phyloP scores from a whole-genome alignment of 2,329 filamentous ascomycete species.

The Aspergillus thermomutatus region DNA sequence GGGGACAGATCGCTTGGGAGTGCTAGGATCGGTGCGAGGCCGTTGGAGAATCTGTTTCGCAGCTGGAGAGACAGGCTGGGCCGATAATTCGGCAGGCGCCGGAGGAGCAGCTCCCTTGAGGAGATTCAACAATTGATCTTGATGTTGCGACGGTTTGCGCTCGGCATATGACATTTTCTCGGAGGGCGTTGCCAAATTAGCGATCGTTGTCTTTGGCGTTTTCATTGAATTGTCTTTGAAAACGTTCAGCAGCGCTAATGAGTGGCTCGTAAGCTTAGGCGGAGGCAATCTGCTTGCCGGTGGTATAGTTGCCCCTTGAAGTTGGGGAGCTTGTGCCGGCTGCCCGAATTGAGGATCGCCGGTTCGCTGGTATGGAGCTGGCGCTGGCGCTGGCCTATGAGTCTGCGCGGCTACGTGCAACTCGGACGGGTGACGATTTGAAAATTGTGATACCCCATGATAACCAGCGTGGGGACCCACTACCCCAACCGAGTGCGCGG shows the following conservation, averaged over 20 bases:
- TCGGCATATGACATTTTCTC: constrained; percentile 7
- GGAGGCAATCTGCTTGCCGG: constrained; percentile 57
- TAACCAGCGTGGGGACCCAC: constrained; percentile 15
- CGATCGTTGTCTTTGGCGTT: constrained; percentile 21
- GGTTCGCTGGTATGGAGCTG: constrained; percentile 46
- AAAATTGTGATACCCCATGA: constrained; percentile 19
- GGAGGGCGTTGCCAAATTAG: constrained; percentile 16
- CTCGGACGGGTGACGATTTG: background rate
- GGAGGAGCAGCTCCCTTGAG: constrained; percentile 27
- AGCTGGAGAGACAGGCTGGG: constrained; percentile 37
- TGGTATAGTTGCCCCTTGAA: constrained; percentile 48
- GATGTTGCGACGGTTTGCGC: constrained; percentile 33
- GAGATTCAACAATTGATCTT: constrained; percentile 35
- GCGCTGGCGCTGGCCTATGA: constrained; percentile 18
- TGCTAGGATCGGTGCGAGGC: constrained; percentile 14
- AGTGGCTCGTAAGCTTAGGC: constrained; percentile 57
- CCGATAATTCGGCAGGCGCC: constrained; percentile 46
- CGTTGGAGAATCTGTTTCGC: constrained; percentile 35
- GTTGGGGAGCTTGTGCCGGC: constrained; percentile 28
- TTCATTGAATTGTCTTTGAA: constrained; percentile 47
- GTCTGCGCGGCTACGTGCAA: background rate
- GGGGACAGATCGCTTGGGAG: constrained; percentile 12
- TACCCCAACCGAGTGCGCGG: constrained; percentile 7
- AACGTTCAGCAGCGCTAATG: constrained; percentile 55
- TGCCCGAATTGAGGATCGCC: constrained; percentile 45